Conservation (phyloP, 345 rosid genomes). For the Cardamine occulta region DNA sequence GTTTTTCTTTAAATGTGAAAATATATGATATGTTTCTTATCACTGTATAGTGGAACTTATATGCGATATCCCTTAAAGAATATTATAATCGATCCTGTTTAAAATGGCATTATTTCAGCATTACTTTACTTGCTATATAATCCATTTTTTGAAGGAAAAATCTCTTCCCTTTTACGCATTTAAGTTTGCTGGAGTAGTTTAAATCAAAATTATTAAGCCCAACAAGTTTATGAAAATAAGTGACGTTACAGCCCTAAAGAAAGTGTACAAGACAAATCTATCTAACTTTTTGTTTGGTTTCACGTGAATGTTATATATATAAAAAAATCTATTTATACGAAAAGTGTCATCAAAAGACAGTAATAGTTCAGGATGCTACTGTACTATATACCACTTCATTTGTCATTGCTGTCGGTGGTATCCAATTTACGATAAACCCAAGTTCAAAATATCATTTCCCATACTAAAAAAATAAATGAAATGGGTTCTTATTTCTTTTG, state of each 20-base stretch:
- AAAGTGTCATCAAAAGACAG: constrained; percentile 36
- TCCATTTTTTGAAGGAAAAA: not conserved
- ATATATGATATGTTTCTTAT: not conserved
- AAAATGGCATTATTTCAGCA: not conserved
- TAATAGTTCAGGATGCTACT: constrained; percentile 26
- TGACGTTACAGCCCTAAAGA: constrained; percentile 9
- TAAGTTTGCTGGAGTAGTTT: not conserved
- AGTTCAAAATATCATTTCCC: not conserved
- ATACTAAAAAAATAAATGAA: not conserved
- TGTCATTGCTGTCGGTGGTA: constrained; percentile 35
- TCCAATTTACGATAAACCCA: constrained; percentile 26
- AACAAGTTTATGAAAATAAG: not conserved
- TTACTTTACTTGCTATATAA: not conserved
- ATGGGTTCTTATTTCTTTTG: not conserved
- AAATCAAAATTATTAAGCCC: not conserved
- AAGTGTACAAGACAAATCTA: not conserved
- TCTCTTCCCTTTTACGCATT: not conserved
- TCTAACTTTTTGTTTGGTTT: not conserved
- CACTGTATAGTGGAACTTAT: not conserved
- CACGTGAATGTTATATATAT: constrained; percentile 27
- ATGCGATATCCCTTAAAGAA: not conserved
- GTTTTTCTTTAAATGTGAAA: not conserved
- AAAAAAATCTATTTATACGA: not conserved
- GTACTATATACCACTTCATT: constrained; percentile 31
- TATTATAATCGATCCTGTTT: constrained; percentile 7